Percentiles rank a stretch among this genome's conserved stretches.
These are phyloP conservation scores for Mucor circinelloides DNA, from an alignment of 371 early-diverging fungal genomes.

Conservation along the genomic window DNA sequence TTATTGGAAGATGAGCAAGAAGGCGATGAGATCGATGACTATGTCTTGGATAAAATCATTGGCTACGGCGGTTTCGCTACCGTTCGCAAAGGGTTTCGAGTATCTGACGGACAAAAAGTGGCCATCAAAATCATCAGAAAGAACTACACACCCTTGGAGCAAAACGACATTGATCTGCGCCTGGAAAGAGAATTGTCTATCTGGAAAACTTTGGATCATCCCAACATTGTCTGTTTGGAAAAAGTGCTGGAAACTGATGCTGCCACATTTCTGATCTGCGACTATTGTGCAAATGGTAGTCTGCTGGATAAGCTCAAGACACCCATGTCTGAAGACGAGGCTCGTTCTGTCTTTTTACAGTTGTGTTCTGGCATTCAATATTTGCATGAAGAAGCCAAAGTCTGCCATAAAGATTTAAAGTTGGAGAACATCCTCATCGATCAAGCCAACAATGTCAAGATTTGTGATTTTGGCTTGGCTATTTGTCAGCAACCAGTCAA, in stretches of 20 bases:
- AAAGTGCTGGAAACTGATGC: constrained; percentile 67
- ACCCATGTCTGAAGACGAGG: constrained; percentile 50
- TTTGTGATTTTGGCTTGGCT: constrained; percentile 88
- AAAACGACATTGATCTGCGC: constrained; percentile 5
- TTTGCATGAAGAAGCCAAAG: constrained; percentile 68
- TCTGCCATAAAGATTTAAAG: constrained; percentile 91
- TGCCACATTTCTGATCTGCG: constrained; percentile 67
- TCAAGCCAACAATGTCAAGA: constrained; percentile 55
- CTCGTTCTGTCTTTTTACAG: constrained; percentile 65
- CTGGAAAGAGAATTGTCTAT: constrained; percentile 61
- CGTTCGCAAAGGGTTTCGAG: constrained; percentile 61
- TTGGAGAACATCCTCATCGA: constrained; percentile 82
- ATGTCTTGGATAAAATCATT: constrained; percentile 54
- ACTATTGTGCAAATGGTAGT: constrained; percentile 61
- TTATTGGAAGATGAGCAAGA: constrained; percentile 41
- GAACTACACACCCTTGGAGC: constrained; percentile 4
- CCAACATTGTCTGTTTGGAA: constrained; percentile 61
- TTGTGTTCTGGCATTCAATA: constrained; percentile 72
- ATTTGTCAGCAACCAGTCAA: constrained; percentile 45
- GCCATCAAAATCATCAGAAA: constrained; percentile 56
- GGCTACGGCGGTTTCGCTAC: constrained; percentile 67
- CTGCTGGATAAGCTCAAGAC: constrained; percentile 46
- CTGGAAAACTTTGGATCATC: constrained; percentile 69
- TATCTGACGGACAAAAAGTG: constrained; percentile 36
- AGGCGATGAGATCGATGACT: constrained; percentile 73